Evolutionary conservation across 2,329 filamentous ascomycete genomes (phyloP).

Genomic region (Xylaria polymorpha): DNA sequence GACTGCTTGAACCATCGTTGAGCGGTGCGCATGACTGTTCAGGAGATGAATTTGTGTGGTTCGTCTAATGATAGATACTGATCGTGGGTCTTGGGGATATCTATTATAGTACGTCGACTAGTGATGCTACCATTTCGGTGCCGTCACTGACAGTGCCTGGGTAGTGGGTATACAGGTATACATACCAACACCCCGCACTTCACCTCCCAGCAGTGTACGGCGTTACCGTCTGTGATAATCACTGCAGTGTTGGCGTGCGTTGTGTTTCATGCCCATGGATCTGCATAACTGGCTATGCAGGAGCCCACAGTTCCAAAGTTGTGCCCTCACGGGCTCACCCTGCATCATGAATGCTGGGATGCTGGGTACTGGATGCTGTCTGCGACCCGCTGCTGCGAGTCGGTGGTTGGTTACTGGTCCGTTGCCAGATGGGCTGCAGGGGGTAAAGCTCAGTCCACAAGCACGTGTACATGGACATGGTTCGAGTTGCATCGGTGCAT

Average conservation of each 20-base stretch:
- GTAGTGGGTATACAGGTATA: neutral
- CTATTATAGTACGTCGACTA: constrained; percentile 10
- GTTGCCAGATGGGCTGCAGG: constrained; percentile 41
- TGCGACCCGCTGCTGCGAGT: constrained; percentile 21
- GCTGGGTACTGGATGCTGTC: neutral
- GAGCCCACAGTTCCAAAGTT: constrained; percentile 18
- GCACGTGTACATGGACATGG: constrained; percentile 38
- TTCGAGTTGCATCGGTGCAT: constrained; percentile 23
- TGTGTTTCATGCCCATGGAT: constrained; percentile 36
- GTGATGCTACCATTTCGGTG: constrained; percentile 19
- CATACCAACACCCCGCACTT: constrained; percentile 30
- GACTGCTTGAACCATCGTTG: neutral
- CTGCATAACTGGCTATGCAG: constrained; percentile 28
- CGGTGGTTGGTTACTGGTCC: constrained; percentile 21
- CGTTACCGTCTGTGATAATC: constrained; percentile 28
- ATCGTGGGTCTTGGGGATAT: neutral
- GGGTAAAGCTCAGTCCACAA: constrained; percentile 35
- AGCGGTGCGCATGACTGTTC: neutral
- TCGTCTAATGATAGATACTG: neutral
- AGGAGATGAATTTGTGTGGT: neutral
- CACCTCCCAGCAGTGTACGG: constrained; percentile 10
- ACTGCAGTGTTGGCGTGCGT: constrained; percentile 26
- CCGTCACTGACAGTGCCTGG: neutral
- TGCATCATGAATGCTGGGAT: constrained; percentile 2
- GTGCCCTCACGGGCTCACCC: constrained; percentile 27